Percentiles rank a stretch among this genome's conserved stretches.
Evolutionary conservation across 805 yeast species (phyloP).

Genomic region (Saccharomycopsis malanga): DNA sequence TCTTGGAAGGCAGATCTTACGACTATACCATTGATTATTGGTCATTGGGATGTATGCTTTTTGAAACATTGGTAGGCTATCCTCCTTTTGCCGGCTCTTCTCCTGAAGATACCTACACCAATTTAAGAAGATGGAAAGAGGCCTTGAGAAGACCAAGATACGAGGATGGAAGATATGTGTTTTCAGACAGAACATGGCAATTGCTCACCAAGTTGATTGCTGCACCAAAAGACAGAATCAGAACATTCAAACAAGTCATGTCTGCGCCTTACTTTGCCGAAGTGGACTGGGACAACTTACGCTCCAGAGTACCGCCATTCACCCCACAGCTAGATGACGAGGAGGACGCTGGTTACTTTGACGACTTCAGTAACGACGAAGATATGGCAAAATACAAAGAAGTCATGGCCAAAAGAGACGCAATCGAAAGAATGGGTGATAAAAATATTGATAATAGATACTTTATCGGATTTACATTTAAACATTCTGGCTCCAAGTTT

Average conservation of each 20-base stretch:
- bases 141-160: constrained; percentile 85
- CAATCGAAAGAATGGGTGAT: constrained; percentile 74
- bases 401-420: constrained; percentile 86
- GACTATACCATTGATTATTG: constrained; percentile 97
- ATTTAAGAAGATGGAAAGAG: constrained; percentile 87
- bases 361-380: constrained; percentile 91
- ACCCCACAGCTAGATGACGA: constrained; percentile 95
- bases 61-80: constrained; percentile 92
- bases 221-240: constrained; percentile 65
- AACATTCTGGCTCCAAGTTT: constrained; percentile 41
- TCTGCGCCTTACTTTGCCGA: constrained; percentile 78
- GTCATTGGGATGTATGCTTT: constrained; percentile 96
- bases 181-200: constrained; percentile 95
- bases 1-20: constrained; percentile 85
- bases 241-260: constrained; percentile 75
- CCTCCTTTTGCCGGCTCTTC: constrained; percentile 95
- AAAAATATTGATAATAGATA: constrained; percentile 56
- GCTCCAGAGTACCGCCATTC: constrained; percentile 81
- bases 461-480: constrained; percentile 93
- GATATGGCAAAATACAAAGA: constrained; percentile 98
- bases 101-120: constrained; percentile 91
- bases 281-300: constrained; percentile 65
- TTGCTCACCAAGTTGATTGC: constrained; percentile 74
- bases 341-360: constrained; percentile 97
- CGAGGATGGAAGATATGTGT: constrained; percentile 84